Base-by-base conservation (phyloP, 352 stramenopile species). In the Globisporangium irregulare region DNA sequence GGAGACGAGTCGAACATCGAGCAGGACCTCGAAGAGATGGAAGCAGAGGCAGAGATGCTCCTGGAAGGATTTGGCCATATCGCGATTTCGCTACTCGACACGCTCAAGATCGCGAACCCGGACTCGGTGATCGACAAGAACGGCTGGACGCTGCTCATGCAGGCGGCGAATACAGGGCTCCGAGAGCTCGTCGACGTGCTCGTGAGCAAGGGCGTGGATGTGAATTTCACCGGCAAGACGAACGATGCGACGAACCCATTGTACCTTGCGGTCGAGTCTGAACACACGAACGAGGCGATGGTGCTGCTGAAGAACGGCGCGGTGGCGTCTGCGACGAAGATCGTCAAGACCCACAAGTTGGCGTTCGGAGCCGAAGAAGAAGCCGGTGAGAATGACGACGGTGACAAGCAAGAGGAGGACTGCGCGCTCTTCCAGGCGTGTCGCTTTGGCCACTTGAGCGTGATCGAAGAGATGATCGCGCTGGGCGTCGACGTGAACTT, bases 91-190 rank as follows among this genome's bases (percentile, higher is more conserved):
- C 69, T 95, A 46, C 64, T 92, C 22, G 79, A 91, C 48, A 51
- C 65, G 48, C 62, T 90, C 41, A 69, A 62, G 27, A 61, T 84
- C 36, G 65, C 74, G 10, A 73, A 78, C 54, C 71, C 72, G 1
- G 79, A 91, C 71, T 63, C 62, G 27, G 76, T 92, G 18, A 66
- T 92, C 41, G 87, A 94, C 72, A 79, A 83, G 29, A 75, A 92
- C 55, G 87, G 87, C 3, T 95, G 87, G 87, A 94, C 87, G 62
- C 73, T 95, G 59, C 73, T 95, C 54, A 95, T 95, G 86, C 87
- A 95, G 70, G 84, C 87, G 4, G 83, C 84, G 20, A 95, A 93
- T 75, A 89, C 75, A 22, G 86, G 85, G 1, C 76, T 95, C 9
- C 72, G 67, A 27, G 76, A 83, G 46, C 74, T 95, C 32, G 65